Base-by-base conservation (phyloP, 2,329 filamentous ascomycete genomes). In the Sarocladiaceae sp. region DNA sequence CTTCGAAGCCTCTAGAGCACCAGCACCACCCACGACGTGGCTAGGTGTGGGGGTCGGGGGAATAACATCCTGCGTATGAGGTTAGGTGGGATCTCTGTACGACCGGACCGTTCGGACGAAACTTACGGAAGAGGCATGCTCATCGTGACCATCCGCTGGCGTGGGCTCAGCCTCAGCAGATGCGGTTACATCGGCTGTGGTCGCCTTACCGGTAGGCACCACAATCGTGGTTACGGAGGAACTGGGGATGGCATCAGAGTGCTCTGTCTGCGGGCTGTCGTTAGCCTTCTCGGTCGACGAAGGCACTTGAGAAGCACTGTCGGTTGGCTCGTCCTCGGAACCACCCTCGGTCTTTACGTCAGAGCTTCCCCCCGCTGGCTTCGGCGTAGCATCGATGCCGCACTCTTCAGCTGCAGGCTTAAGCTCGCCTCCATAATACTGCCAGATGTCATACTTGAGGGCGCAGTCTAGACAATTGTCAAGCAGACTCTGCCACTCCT, bases 401-500 rank as follows among this genome's bases (percentile, higher is more conserved):
- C 67, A 68, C 7, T 52, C 58, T 13, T 58, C 48, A 11, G 69
- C 69, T 18, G 64, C 66, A 2, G 51, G 51, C 15, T 51, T 48
- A 16, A 73, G 62, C 9, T 59, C 56, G 15, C 51, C 45, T 13
- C 67, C 64, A 41, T 73, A 73, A 48, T 64, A 60, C 33, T 61
- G 51, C 69, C 69, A 72, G 50, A 73, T 68, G 23, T 69, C 55
- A 43, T 61, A 64, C 16, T 62, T 53, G 24, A 63, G 48, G 33
- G 69, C 69, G 46, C 70, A 73, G 37, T 66, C 55, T 21, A 73
- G 60, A 50, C 72, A 76, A 21, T 55, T 63, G 19, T 65, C 53
- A 55, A 72, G 66, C 48, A 66, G 58, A 12, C 55, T 50, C 18
- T 60, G 49, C 63, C 73, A 76, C 34, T 60, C 50, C 41, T 56